Percentiles rank a stretch among this genome's conserved stretches.
Evolutionary conservation across 148 eudicot species (phyloP).

Genomic region (Agrostemma githago): DNA sequence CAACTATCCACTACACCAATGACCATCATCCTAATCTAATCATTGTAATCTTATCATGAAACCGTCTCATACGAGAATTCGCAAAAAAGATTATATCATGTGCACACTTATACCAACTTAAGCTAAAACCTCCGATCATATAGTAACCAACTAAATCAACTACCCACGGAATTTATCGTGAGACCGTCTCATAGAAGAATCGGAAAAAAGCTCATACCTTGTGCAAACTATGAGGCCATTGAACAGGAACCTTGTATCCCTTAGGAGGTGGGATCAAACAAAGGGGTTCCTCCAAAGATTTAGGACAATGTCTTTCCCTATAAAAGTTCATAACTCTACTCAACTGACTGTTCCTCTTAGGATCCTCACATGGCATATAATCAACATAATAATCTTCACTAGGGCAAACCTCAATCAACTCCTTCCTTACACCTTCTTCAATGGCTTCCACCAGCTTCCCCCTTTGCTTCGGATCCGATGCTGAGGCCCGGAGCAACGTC

Average conservation of each 20-base stretch:
- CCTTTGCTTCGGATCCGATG: constrained; percentile 60
- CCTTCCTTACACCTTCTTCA: constrained; percentile 38
- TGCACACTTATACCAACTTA: background rate
- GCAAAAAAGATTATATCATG: background rate
- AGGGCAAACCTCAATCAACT: constrained; percentile 47
- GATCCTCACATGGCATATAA: constrained; percentile 94
- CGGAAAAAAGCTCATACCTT: constrained; percentile 38
- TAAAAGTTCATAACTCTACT: constrained; percentile 89
- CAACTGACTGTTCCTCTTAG: constrained; percentile 56
- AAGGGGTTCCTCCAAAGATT: constrained; percentile 45
- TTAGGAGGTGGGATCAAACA: constrained; percentile 77
- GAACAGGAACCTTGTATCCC: constrained; percentile 65
- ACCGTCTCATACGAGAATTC: background rate
- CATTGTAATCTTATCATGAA: background rate
- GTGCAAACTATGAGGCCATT: constrained; percentile 82
- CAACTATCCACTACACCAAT: no score
- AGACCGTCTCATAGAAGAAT: background rate
- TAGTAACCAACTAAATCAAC: no score
- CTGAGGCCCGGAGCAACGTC: constrained; percentile 50
- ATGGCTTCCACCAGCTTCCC: constrained; percentile 33
- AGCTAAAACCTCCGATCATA: background rate
- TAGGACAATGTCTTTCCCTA: constrained; percentile 83
- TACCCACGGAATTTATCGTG: no score
- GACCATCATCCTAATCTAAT: no score
- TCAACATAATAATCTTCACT: constrained; percentile 53